A percentile compares a stretch with the other conserved stretches of the same genome.
These are phyloP conservation scores for Aurifilum marmelostoma DNA, from an alignment of 2,329 filamentous ascomycete species.

Conservation along the genomic window DNA sequence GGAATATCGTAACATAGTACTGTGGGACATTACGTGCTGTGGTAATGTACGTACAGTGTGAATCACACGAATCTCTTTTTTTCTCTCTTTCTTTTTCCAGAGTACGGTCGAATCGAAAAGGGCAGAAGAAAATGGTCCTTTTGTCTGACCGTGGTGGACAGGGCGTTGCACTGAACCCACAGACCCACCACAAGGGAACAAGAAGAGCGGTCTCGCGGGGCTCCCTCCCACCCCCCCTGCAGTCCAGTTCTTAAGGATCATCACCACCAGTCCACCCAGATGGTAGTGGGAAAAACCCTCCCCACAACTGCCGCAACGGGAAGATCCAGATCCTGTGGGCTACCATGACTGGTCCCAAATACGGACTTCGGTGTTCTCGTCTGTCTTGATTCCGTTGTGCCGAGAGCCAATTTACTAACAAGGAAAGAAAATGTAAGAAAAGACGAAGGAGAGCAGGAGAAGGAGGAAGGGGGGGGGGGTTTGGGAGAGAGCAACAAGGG, in stretches of 20 bases:
- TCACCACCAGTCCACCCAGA: background rate
- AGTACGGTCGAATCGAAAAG: background rate
- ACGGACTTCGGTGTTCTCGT: background rate
- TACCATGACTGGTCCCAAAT: background rate
- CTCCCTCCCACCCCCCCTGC: background rate
- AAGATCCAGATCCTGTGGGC: background rate
- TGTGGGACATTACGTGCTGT: background rate
- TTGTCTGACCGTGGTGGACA: background rate
- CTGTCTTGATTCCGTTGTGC: background rate
- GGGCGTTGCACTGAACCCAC: background rate
- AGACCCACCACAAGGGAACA: slow-evolving; percentile 3
- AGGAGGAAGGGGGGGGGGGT: too few species aligned
- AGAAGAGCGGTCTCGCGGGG: background rate
- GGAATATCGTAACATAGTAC: background rate
- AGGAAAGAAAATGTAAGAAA: too few species aligned
- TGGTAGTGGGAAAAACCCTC: background rate
- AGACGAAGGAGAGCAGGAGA: too few species aligned
- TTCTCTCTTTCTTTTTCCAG: too few species aligned
- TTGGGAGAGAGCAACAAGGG: too few species aligned
- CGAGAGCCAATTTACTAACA: too few species aligned
- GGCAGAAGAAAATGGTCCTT: background rate
- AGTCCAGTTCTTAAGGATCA: too few species aligned
- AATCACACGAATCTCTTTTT: background rate
- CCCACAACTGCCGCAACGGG: background rate
- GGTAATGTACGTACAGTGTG: background rate